A percentile compares a stretch with the other conserved stretches of the same genome.
phyloP scores from a whole-genome alignment of 352 stramenopile genomes.

The Phytophthora pseudosyringae region DNA sequence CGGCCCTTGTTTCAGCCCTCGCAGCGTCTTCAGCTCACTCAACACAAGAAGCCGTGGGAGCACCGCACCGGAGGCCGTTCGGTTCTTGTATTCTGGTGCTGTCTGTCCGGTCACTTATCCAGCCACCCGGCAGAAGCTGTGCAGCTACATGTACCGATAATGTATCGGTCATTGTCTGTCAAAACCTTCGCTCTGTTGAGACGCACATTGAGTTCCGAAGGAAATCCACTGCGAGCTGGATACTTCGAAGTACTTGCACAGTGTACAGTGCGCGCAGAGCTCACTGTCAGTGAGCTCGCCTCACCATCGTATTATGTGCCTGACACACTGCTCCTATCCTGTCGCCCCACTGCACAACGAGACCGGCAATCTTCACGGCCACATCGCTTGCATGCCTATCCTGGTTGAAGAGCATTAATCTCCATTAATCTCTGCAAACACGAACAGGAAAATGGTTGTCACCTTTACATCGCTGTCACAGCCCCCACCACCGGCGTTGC shows the following conservation, averaged over 20 bases:
- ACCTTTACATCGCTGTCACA: conserved; percentile 15
- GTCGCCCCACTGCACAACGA: not conserved
- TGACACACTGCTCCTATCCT: not conserved
- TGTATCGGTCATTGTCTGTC: not conserved
- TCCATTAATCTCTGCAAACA: conserved; percentile 12
- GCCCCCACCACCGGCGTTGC: not conserved
- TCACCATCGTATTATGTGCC: conserved; percentile 5
- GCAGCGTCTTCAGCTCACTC: not conserved
- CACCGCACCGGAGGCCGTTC: not conserved
- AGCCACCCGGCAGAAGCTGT: not conserved
- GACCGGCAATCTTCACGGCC: not conserved
- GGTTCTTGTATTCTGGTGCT: not conserved
- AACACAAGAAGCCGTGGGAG: not conserved
- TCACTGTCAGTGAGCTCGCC: not conserved
- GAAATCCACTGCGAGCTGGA: not conserved
- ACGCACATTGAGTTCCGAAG: not conserved
- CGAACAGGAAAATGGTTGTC: conserved; percentile 1
- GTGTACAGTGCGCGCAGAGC: too few relatives aligned
- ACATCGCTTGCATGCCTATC: conserved; percentile 1
- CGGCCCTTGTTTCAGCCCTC: not conserved
- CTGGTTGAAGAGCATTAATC: conserved; percentile 15
- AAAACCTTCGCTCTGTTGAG: not conserved
- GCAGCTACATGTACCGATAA: too few relatives aligned
- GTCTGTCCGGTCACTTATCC: conserved; percentile 8
- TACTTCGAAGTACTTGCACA: not conserved